phyloP scores from a whole-genome alignment of 2,329 filamentous ascomycete genomes.

The Scleromitrula shiraiana region DNA sequence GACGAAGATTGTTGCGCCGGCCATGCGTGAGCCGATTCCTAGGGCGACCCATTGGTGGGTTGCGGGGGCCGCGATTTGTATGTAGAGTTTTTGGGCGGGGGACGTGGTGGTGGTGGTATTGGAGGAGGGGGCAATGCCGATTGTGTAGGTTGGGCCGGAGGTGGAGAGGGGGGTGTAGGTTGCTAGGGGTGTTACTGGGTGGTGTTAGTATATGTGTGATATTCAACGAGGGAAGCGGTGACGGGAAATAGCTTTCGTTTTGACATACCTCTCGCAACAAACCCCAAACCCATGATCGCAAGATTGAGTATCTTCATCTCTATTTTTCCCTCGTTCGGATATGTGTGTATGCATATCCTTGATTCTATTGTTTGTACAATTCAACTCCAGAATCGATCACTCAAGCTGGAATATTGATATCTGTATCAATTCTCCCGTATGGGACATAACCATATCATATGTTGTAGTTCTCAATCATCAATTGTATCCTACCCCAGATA shows the following conservation, averaged over 20 bases:
- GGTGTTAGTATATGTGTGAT: not conserved
- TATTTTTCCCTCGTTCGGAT: not conserved
- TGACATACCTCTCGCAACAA: not conserved
- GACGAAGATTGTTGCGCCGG: slow-evolving; percentile 49
- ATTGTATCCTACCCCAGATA: too few species aligned
- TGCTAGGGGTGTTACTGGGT: not conserved
- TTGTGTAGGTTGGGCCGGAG: slow-evolving; percentile 16
- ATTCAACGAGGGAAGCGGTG: too few species aligned
- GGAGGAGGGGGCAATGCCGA: slow-evolving; percentile 23
- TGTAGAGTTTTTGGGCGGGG: slow-evolving; percentile 43
- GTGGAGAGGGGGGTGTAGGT: not conserved
- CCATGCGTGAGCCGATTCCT: slow-evolving; percentile 48
- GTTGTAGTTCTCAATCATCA: too few species aligned
- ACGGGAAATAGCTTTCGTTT: too few species aligned
- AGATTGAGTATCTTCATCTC: not conserved
- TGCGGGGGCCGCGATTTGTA: slow-evolving; percentile 47
- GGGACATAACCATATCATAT: too few species aligned
- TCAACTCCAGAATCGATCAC: not conserved
- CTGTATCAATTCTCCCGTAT: too few species aligned
- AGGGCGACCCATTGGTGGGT: slow-evolving; percentile 47
- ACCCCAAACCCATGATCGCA: not conserved
- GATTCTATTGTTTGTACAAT: not conserved
- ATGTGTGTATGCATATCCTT: not conserved
- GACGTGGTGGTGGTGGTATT: not conserved
- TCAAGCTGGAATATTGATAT: too few species aligned